Base-by-base conservation (phyloP, 495 filamentous ascomycete species). In the Haplographium delicatum region DNA sequence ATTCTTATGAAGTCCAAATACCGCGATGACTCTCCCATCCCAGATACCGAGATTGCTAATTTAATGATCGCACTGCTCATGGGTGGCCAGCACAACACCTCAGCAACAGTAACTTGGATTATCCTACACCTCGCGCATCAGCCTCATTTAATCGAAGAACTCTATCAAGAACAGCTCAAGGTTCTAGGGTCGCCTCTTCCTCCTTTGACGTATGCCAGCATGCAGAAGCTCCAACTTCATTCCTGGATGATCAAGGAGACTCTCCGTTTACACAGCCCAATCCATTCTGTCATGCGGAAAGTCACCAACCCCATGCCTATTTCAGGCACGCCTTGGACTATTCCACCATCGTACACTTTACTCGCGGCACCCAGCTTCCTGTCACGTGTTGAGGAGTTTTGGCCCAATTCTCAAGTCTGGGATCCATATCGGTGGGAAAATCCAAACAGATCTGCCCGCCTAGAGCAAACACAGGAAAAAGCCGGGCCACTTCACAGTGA, bases 61-160 rank as follows among this genome's bases (percentile, higher is more conserved):
- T 88, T 93, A 77, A 89, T 93, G 84, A 91, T 93, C 60, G 86
- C 86, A 0, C 78, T 93, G 18, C 72, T 93, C 7, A 91, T 93
- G 87, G 88, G 84, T 18, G 88, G 88, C 41, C 88, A 93, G 62
- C 88, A 93, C 72, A 89, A 85, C 1, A 88, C 85, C 3, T 31
- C 28, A 13, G 86, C 87, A 33, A 82, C 85, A 5, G 86, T 84
- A 41, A 72, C 84, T 22, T 93, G 86, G 86, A 86, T 89, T 59
- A 75, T 91, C 68, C 74, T 90, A 10, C 84, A 83, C 27, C 79
- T 91, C 5, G 85, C 88, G 20, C 77, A 81, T 8, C 68, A 82
- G 22, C 88, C 88, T 2, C 72, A 84, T 28, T 72, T 90, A 45
- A 73, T 84, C 53, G 83, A 90, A 57, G 77, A 84, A 39, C 72